Conservation (phyloP, 1,139 yeast genomes). For the Magnusiomyces paraingens region DNA sequence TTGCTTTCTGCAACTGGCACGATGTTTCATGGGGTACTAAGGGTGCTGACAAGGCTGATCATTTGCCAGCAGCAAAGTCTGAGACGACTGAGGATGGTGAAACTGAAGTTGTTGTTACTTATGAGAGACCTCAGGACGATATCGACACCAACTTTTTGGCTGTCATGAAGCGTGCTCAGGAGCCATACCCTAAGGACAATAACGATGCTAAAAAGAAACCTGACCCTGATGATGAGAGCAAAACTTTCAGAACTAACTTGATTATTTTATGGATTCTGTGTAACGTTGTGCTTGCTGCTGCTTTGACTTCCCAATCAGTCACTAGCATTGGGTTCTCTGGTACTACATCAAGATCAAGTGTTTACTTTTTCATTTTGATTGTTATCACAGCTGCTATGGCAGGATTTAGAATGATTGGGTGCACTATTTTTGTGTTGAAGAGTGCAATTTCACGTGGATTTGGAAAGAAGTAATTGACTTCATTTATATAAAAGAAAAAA, state of each 20-base stretch:
- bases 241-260: conserved; percentile 76
- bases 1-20: conserved; percentile 93
- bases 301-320: conserved; percentile 41
- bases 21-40: conserved; percentile 99
- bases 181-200: conserved; percentile 37
- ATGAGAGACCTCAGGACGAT: conserved; percentile 66
- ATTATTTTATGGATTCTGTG: conserved; percentile 75
- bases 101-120: conserved; percentile 62
- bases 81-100: conserved; percentile 56
- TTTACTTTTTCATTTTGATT: conserved; percentile 64
- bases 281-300: conserved; percentile 63
- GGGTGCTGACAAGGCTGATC: conserved; percentile 64
- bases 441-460: conserved; percentile 30
- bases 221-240: conserved; percentile 45
- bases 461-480: conserved; percentile 6
- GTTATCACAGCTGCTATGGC: conserved; percentile 85
- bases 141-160: conserved; percentile 45
- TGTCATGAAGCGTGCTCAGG: conserved; percentile 39
- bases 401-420: conserved; percentile 63
- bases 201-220: conserved; percentile 29
- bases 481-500: not conserved
- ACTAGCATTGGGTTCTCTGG: conserved; percentile 32
- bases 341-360: conserved; percentile 39
- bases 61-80: conserved; percentile 47
- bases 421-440: conserved; percentile 49